These are phyloP conservation scores for Alternaria hordeiaustralica DNA, from an alignment of 2,329 filamentous ascomycete genomes.

Conservation along the genomic window DNA sequence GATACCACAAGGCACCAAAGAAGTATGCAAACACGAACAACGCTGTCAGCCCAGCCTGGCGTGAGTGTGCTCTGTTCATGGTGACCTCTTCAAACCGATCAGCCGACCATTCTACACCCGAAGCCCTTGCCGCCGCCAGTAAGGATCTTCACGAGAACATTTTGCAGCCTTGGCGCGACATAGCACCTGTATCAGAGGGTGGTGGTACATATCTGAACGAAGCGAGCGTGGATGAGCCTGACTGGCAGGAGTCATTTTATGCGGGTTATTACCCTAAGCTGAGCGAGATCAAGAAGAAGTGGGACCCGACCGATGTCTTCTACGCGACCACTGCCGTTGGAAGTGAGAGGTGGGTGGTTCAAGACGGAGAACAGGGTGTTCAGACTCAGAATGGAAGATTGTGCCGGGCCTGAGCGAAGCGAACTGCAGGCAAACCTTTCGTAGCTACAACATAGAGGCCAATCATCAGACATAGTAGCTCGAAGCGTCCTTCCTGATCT, in stretches of 20 bases:
- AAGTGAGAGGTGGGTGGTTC: conserved; percentile 28
- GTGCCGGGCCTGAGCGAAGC: conserved; percentile 14
- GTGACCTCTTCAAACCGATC: conserved; percentile 8
- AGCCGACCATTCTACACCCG: conserved; percentile 8
- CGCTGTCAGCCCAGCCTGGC: conserved; percentile 27
- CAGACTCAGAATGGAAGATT: conserved; percentile 28
- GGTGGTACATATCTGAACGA: conserved; percentile 43
- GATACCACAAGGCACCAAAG: conserved; percentile 24
- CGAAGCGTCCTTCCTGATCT: background rate
- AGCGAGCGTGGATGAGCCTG: conserved; percentile 41
- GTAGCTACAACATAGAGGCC: background rate
- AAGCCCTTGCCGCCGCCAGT: conserved; percentile 15
- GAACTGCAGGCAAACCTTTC: background rate
- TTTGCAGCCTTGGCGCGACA: conserved; percentile 21
- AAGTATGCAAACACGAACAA: conserved; percentile 24
- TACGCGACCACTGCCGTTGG: conserved; percentile 30
- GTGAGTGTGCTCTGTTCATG: conserved; percentile 22
- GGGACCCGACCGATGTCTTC: conserved; percentile 33
- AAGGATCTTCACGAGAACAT: conserved; percentile 17
- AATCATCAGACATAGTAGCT: background rate
- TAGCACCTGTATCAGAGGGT: conserved; percentile 14
- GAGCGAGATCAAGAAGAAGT: conserved; percentile 27
- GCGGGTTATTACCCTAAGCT: conserved; percentile 27
- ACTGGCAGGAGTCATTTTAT: conserved; percentile 46
- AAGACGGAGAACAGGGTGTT: conserved; percentile 23